These are phyloP conservation scores for Boletus reticuloceps DNA, from an alignment of 768 basidiomycete genomes.

Conservation along the genomic window DNA sequence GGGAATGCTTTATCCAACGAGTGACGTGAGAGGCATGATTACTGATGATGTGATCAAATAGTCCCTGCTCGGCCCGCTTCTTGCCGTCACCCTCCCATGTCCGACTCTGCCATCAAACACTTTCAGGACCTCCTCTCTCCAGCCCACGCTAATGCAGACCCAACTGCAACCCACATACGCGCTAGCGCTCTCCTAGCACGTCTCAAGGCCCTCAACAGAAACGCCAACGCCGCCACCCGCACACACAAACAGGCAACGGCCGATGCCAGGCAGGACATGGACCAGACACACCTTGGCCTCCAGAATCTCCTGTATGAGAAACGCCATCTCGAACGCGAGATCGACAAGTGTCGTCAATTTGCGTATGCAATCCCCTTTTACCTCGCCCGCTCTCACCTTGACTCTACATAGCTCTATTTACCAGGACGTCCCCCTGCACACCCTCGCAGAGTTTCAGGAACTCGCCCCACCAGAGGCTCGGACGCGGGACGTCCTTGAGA, in stretches of 20 bases:
- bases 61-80: conserved; percentile 4
- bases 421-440: conserved; percentile 79
- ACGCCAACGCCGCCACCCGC: conserved; percentile 68
- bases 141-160: conserved; percentile 43
- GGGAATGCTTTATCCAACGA: conserved; percentile 15
- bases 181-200: conserved; percentile 76
- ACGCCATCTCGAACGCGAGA: conserved; percentile 86
- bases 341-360: conserved; percentile 90
- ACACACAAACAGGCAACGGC: conserved; percentile 67
- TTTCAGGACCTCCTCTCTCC: conserved; percentile 63
- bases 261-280: conserved; percentile 84
- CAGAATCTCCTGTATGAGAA: conserved; percentile 90
- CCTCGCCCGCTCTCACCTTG: not conserved
- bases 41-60: not conserved
- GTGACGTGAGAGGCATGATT: conserved; percentile 23
- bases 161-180: conserved; percentile 51
- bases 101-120: conserved; percentile 51
- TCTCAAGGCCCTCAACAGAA: conserved; percentile 76
- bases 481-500: conserved; percentile 55
- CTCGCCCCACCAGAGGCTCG: conserved; percentile 70
- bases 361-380: conserved; percentile 46
- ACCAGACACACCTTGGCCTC: conserved; percentile 80
- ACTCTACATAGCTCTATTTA: conserved; percentile 66
- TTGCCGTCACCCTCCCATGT: conserved; percentile 22
- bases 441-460: conserved; percentile 61